Evolutionary conservation across 2,329 filamentous ascomycete genomes (phyloP).

Genomic region (Didymella pinodella): DNA sequence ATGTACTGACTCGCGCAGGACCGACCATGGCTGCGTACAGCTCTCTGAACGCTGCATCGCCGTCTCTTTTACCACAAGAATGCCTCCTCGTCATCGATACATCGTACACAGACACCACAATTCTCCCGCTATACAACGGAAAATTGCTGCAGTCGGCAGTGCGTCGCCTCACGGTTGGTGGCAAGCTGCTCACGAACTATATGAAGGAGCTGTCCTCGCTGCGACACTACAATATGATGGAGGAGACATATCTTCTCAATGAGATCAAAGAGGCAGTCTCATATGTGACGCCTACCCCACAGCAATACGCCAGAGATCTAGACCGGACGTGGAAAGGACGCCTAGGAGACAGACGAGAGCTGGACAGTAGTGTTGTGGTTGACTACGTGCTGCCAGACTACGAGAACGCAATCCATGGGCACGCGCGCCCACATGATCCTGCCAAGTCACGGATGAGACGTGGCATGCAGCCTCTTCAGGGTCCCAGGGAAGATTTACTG

Average conservation of each 20-base stretch:
- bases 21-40: constrained; percentile 83
- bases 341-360: constrained; percentile 65
- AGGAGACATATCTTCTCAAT: constrained; percentile 92
- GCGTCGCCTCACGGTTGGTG: constrained; percentile 86
- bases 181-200: constrained; percentile 92
- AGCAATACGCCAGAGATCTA: constrained; percentile 73
- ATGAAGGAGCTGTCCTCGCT: constrained; percentile 88
- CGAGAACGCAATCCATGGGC: constrained; percentile 68
- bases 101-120: constrained; percentile 90
- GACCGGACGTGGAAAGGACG: constrained; percentile 79
- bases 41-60: constrained; percentile 53
- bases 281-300: constrained; percentile 74
- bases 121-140: constrained; percentile 85
- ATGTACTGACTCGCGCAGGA: constrained; percentile 56
- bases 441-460: constrained; percentile 62
- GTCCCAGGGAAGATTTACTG: constrained; percentile 76
- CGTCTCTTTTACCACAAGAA: constrained; percentile 69
- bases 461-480: constrained; percentile 57
- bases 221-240: constrained; percentile 93
- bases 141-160: constrained; percentile 81
- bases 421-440: constrained; percentile 80
- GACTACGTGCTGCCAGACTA: constrained; percentile 94
- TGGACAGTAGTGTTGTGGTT: constrained; percentile 68
- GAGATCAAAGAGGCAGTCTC: constrained; percentile 93
- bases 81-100: constrained; percentile 88